Conservation (phyloP, 2,329 filamentous ascomycete genomes). For the Colletotrichum sp. region DNA sequence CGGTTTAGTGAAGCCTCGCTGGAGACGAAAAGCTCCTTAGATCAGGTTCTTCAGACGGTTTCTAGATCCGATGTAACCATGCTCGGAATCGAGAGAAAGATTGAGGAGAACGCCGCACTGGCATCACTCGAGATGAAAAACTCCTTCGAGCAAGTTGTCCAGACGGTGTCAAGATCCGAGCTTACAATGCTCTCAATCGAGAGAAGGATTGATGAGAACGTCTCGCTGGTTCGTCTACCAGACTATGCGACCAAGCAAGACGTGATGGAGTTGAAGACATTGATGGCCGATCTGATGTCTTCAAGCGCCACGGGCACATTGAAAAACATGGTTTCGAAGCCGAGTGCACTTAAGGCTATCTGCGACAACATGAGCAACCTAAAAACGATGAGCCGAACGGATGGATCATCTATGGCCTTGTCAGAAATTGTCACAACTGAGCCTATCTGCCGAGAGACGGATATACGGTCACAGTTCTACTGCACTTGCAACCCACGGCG, state of each 20-base stretch:
- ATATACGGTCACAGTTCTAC: background rate
- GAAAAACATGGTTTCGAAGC: background rate
- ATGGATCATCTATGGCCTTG: fast-evolving
- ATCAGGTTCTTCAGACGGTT: background rate
- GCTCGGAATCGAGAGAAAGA: background rate
- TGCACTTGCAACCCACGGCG: background rate
- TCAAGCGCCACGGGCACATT: background rate
- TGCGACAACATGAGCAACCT: background rate
- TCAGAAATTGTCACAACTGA: background rate
- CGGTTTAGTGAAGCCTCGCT: background rate
- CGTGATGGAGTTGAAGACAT: background rate
- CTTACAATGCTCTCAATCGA: background rate
- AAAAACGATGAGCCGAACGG: background rate
- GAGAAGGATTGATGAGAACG: background rate
- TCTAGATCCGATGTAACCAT: background rate
- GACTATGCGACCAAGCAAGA: background rate
- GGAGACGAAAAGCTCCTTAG: fast-evolving
- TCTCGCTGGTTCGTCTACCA: background rate
- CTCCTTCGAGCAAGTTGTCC: background rate
- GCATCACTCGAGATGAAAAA: background rate
- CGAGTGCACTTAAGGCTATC: background rate
- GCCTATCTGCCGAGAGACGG: background rate
- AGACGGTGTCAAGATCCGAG: background rate
- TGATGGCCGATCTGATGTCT: background rate
- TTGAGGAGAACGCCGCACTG: background rate